Base-by-base conservation (phyloP, 495 filamentous ascomycete species). In the Glutinoglossum americanum region DNA sequence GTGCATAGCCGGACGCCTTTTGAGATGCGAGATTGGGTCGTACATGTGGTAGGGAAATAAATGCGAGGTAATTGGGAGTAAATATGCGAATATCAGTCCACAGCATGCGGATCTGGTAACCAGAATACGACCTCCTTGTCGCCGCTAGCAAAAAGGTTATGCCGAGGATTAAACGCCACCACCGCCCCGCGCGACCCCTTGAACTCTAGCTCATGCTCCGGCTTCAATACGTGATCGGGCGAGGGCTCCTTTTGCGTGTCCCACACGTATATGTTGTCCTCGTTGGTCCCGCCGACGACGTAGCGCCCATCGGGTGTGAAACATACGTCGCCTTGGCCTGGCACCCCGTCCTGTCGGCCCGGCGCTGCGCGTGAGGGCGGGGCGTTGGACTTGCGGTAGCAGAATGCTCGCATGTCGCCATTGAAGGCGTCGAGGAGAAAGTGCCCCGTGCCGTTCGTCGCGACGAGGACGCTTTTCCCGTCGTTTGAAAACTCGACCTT, bases 401-500 rank as follows among this genome's bases (percentile, higher is more conserved):
- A 71, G 66, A 81, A 85, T 11, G 82, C 80, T 63, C 81, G 82
- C 1, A 96, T 62, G 21, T 68, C 71, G 19, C 89, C 89, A 35
- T 84, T 76, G 68, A 94, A 97, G 1, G 93, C 86, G 67, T 98
- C 92, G 27, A 98, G 71, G 27, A 98, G 70, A 61, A 85, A 92
- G 64, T 97, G 93, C 2, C 87, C 86, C 45, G 74, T 73, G 11
- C 81, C 82, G 28, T 82, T 83, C 7, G 89, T 94, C 27, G 84
- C 82, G 30, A 97, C 61, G 25, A 98, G 76, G 56, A 98, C 65
- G 59, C 76, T 28, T 65, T 94, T 93, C 0, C 92, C 92, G 65
- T 98, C 90, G 65, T 97, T 97, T 54, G 84, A 85, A 66, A 98
- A 97, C 60, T 94, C 86, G 25, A 98, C 72, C 53, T 81, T 83